Conservation (phyloP, 129 eudicot species). For the Chrysanthemum seticuspe region DNA sequence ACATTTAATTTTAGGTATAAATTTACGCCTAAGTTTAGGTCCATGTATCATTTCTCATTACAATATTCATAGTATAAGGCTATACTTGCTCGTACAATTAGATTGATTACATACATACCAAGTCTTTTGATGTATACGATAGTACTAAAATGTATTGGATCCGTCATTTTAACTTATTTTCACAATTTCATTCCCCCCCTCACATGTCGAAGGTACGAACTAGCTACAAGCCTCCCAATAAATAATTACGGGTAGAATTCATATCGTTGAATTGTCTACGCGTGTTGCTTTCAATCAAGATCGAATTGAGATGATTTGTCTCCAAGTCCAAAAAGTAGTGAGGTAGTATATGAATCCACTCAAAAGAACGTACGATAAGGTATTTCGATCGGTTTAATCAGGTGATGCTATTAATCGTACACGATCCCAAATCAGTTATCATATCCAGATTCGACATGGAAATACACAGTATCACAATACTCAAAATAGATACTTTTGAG, state of each 20-base stretch:
- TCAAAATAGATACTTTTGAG: background rate
- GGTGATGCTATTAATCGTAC: background rate
- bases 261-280: background rate
- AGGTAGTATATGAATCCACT: too few species aligned
- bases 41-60: too few species aligned
- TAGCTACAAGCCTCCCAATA: slow-evolving; percentile 11
- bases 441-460: background rate
- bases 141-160: too few species aligned
- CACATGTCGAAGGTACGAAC: background rate
- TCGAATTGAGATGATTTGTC: background rate
- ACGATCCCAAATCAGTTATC: background rate
- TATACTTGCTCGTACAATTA: too few species aligned
- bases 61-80: too few species aligned
- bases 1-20: too few species aligned
- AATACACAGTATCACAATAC: background rate
- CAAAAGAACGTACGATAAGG: background rate
- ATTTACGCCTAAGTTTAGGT: too few species aligned
- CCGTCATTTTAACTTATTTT: too few species aligned
- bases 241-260: background rate
- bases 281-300: background rate
- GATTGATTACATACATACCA: too few species aligned
- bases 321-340: background rate
- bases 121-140: too few species aligned
- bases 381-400: background rate
- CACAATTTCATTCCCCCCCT: background rate